phyloP scores from a whole-genome alignment of 495 filamentous ascomycete species.

The Podospora conica region DNA sequence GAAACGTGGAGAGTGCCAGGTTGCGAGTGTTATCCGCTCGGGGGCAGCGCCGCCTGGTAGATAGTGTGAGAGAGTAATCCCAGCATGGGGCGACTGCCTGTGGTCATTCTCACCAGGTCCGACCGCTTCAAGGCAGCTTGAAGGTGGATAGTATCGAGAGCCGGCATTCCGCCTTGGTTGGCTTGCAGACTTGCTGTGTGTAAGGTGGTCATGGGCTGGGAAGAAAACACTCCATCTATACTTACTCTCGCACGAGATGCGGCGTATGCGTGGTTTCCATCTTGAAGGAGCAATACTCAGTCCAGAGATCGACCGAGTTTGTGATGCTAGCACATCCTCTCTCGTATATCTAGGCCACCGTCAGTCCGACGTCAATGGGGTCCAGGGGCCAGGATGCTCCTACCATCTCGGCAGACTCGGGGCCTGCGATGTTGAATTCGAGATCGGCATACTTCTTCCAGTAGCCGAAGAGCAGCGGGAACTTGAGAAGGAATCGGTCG shows the following conservation, averaged over 20 bases:
- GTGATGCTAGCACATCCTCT: slow-evolving; percentile 89
- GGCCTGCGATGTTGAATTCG: slow-evolving; percentile 93
- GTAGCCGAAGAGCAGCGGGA: slow-evolving; percentile 93
- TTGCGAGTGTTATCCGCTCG: slow-evolving; percentile 37
- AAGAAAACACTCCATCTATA: slow-evolving; percentile 65
- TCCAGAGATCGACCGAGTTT: slow-evolving; percentile 92
- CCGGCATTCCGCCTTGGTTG: slow-evolving; percentile 25
- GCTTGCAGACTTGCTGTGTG: slow-evolving; percentile 32
- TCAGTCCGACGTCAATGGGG: slow-evolving; percentile 15
- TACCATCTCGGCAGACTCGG: slow-evolving; percentile 98
- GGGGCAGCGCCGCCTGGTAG: slow-evolving; percentile 50
- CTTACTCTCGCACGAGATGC: slow-evolving; percentile 99
- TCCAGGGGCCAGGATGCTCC: slow-evolving; percentile 13
- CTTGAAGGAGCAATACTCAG: slow-evolving; percentile 95
- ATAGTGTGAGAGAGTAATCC: slow-evolving; percentile 51
- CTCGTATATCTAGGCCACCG: slow-evolving; percentile 70
- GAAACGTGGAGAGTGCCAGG: slow-evolving; percentile 38
- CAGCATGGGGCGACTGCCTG: slow-evolving; percentile 43
- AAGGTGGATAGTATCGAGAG: slow-evolving; percentile 11
- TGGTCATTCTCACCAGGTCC: slow-evolving; percentile 49
- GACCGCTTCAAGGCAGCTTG: slow-evolving; percentile 24
- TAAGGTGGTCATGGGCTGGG: slow-evolving; percentile 49
- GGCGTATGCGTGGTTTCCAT: slow-evolving; percentile 92
- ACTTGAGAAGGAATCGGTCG: slow-evolving; percentile 90
- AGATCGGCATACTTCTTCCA: slow-evolving; percentile 96